Base-by-base conservation (phyloP, 1,284 basidiomycete genomes). In the Kwoniella shivajii region DNA sequence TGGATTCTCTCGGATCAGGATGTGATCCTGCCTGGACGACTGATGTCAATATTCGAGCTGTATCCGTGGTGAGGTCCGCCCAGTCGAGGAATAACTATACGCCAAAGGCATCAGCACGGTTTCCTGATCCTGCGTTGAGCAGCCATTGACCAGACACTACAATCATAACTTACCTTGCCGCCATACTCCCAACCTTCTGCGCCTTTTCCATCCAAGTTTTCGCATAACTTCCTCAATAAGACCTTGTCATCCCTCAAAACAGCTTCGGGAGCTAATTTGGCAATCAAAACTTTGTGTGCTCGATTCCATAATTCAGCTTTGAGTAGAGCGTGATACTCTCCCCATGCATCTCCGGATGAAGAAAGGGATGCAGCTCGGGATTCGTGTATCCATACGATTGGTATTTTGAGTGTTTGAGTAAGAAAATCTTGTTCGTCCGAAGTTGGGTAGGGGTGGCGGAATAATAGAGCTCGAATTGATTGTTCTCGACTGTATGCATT, bases 251-350 rank as follows among this genome's bases (percentile, higher is more conserved):
- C 84, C 9, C 90, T 83, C 42, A 97, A 82, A 51, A 97, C 82
- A 0, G 89, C 90, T 67, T 98, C 95, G 1, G 92, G 90, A 7
- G 90, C 91, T n/a, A 99, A 84, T 62, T 92, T 86, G 6, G 82
- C 77, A 29, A 92, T 82, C 1, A 90, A 90, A 22, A 96, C 80
- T 38, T 86, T 84, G 72, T 97, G 93, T 0, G 95, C 93, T 6
- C 84, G 80, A 44, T 86, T 83, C 65, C 84, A 87, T 37, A 86
- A 75, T 18, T 85, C 84, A 1, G 92, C 91, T 24, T 84, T 75
- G 44, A 92, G 79, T 69, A 90, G 89, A 39, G 88, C 79, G 56
- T 89, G 83, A 75, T 90, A 97, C 36, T 92, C 90, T 1, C 82
- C 80, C 72, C 84, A 96, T 1, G 88, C 72, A 41, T 89, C 80